A percentile compares a stretch with the other conserved stretches of the same genome.
Conservation (phyloP, 23 red algal species). For the Cyanidioschyzon merolae region DNA sequence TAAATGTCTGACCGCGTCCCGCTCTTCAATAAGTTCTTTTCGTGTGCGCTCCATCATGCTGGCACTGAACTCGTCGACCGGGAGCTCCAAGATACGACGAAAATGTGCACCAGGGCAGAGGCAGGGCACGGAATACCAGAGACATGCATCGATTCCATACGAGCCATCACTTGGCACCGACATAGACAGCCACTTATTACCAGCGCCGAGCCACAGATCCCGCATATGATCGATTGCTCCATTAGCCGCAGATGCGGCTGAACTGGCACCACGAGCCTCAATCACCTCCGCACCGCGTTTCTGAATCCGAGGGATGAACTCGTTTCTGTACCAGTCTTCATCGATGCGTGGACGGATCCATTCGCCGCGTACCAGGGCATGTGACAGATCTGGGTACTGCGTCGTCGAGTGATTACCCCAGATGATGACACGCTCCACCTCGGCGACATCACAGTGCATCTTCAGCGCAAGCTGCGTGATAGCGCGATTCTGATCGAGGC, state of each 20-base stretch:
- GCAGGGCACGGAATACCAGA: slow-evolving; percentile 88
- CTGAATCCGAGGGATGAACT: slow-evolving; percentile 87
- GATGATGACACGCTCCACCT: slow-evolving; percentile 90
- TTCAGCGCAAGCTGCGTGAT: slow-evolving; percentile 68
- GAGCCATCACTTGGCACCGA: slow-evolving; percentile 56
- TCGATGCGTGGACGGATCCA: slow-evolving; percentile 57
- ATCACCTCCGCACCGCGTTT: slow-evolving; percentile 92
- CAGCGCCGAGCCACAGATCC: slow-evolving; percentile 69
- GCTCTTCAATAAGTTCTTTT: slow-evolving; percentile 85
- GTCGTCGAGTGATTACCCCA: slow-evolving; percentile 94
- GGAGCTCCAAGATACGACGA: slow-evolving; percentile 53
- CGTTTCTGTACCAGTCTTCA: slow-evolving; percentile 71
- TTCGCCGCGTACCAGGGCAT: slow-evolving; percentile 69
- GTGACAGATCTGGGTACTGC: slow-evolving; percentile 89
- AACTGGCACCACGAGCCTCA: slow-evolving; percentile 63
- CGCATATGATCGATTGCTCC: slow-evolving; percentile 70
- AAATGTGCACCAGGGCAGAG: slow-evolving; percentile 71
- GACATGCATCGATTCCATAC: slow-evolving; percentile 61
- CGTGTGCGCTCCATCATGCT: slow-evolving; percentile 80
- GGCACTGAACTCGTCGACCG: slow-evolving; percentile 76
- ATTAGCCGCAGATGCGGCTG: slow-evolving; percentile 78
- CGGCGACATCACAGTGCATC: slow-evolving; percentile 45
- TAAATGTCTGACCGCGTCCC: slow-evolving; percentile 84
- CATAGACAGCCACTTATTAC: slow-evolving; percentile 70
- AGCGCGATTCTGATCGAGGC: slow-evolving; percentile 87